Evolutionary conservation across 2,329 filamentous ascomycete species (phyloP).

Genomic region (Amylocarpus encephaloides): DNA sequence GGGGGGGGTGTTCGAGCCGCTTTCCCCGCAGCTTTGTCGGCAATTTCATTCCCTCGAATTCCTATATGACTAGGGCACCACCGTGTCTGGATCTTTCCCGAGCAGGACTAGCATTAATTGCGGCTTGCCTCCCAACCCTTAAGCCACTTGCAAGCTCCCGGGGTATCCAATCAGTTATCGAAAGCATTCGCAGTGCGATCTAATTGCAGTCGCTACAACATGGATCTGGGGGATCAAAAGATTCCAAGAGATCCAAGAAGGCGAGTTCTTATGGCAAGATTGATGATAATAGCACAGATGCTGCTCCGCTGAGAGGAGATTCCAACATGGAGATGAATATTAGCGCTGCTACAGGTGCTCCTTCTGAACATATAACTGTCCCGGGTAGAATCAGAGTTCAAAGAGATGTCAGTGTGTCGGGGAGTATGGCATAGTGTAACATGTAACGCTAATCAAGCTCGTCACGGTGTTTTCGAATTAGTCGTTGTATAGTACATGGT

Average conservation of each 20-base stretch:
- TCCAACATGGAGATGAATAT: background rate
- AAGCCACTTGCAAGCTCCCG: background rate
- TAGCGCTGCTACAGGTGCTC: background rate
- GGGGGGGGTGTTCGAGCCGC: too few relatives aligned
- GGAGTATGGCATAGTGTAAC: background rate
- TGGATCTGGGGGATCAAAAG: background rate
- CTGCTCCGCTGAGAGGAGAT: background rate
- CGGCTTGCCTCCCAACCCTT: conserved; percentile 1
- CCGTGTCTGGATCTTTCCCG: too few relatives aligned
- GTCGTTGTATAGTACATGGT: too few relatives aligned
- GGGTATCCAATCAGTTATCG: conserved; percentile 2
- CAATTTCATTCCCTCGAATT: too few relatives aligned
- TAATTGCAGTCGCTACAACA: background rate
- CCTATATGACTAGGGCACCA: too few relatives aligned
- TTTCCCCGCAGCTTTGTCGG: too few relatives aligned
- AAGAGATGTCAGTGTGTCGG: background rate
- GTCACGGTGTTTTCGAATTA: too few relatives aligned
- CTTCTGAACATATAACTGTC: background rate
- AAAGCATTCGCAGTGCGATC: conserved; percentile 3
- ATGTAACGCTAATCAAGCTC: too few relatives aligned
- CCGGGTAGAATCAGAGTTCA: background rate
- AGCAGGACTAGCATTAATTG: too few relatives aligned
- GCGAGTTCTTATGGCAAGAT: background rate
- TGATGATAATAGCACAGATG: background rate
- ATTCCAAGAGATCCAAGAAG: background rate